phyloP scores from a whole-genome alignment of 2,329 filamentous ascomycete species.

The Cladorrhinum sp. region DNA sequence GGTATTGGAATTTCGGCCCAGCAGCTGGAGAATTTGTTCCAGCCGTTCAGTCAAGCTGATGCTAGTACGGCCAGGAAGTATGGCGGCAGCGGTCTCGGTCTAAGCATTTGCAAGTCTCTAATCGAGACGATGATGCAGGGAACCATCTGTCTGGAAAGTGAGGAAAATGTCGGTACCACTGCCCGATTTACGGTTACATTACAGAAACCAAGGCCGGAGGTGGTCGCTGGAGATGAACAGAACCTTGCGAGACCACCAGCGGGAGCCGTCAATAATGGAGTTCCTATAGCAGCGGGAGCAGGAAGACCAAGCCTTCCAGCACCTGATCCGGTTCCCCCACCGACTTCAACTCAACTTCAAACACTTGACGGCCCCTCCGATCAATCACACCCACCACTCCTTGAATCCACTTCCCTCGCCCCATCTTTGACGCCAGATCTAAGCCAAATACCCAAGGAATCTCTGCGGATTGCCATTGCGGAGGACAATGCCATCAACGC shows the following conservation, averaged over 20 bases:
- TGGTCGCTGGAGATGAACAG: slow-evolving; percentile 54
- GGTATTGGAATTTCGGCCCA: slow-evolving; percentile 87
- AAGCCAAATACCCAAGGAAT: slow-evolving; percentile 68
- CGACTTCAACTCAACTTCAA: neutral
- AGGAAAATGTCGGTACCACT: slow-evolving; percentile 66
- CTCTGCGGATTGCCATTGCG: slow-evolving; percentile 85
- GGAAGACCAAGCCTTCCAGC: neutral
- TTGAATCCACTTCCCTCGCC: slow-evolving; percentile 13
- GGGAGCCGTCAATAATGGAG: slow-evolving; percentile 15
- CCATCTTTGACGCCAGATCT: slow-evolving; percentile 54
- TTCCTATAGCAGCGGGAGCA: neutral
- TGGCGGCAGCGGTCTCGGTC: slow-evolving; percentile 82
- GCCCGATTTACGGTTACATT: slow-evolving; percentile 82
- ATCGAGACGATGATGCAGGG: slow-evolving; percentile 92
- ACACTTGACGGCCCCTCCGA: neutral
- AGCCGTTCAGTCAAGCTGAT: slow-evolving; percentile 90
- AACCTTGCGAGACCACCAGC: slow-evolving; percentile 25
- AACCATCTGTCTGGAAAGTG: slow-evolving; percentile 76
- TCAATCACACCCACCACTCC: neutral
- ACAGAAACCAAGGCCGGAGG: slow-evolving; percentile 69
- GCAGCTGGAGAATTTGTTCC: slow-evolving; percentile 80
- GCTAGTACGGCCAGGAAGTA: slow-evolving; percentile 87
- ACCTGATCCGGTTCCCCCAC: neutral
- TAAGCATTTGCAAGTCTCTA: slow-evolving; percentile 92
- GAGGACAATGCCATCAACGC: slow-evolving; percentile 96